Percentiles rank a stretch among this genome's conserved stretches.
phyloP scores from a whole-genome alignment of 1,284 basidiomycete genomes.

The Kwoniella shivajii region DNA sequence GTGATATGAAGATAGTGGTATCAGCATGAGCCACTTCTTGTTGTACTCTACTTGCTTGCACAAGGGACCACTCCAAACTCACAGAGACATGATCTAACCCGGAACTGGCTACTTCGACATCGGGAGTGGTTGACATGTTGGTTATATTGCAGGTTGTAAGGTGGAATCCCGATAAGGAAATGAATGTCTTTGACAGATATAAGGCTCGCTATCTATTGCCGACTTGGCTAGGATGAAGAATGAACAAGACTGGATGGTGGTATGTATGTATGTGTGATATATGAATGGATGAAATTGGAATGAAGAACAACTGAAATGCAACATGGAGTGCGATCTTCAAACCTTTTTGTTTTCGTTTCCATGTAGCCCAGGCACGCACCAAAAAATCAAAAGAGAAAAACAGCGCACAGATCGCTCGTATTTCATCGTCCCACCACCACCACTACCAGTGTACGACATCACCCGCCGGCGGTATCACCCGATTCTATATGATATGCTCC shows the following conservation, averaged over 20 bases:
- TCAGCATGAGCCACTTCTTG: neutral
- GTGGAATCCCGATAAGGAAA: neutral
- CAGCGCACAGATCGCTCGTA: slow-evolving; percentile 1
- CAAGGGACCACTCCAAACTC: neutral
- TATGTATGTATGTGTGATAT: too few species aligned
- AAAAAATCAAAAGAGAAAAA: too few species aligned
- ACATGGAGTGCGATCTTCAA: too few species aligned
- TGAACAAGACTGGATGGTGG: too few species aligned
- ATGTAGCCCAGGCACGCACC: neutral
- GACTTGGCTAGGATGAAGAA: too few species aligned
- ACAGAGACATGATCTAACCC: slow-evolving; percentile 17
- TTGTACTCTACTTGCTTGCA: neutral
- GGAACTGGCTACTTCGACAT: slow-evolving; percentile 10
- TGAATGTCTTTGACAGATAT: neutral
- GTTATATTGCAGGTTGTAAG: neutral
- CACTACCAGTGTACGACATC: neutral
- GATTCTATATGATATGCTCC: too few species aligned
- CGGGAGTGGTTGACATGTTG: slow-evolving; percentile 17
- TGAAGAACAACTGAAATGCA: neutral
- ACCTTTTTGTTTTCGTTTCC: slow-evolving; percentile 6
- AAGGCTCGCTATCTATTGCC: too few species aligned
- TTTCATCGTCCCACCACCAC: neutral
- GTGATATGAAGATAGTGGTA: neutral
- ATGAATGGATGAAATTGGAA: too few species aligned
- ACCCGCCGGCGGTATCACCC: slow-evolving; percentile 1